Conservation (phyloP, 1,284 basidiomycete species). For the Microbotryomycetes sp. region DNA sequence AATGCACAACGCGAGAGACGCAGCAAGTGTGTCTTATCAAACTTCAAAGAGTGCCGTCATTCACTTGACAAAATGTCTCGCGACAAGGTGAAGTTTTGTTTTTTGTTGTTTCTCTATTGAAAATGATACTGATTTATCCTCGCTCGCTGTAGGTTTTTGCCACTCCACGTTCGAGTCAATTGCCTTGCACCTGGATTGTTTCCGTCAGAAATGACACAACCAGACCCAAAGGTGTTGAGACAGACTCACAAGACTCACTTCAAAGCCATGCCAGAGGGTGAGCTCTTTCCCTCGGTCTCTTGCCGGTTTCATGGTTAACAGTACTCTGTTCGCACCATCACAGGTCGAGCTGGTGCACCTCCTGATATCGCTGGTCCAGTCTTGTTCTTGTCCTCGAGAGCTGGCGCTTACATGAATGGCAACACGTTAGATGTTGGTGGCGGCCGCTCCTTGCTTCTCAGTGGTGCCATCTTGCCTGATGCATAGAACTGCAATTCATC, state of each 20-base stretch:
- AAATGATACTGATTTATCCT: neutral
- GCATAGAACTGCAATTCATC: too few relatives aligned
- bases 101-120: too few relatives aligned
- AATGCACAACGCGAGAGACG: constrained; percentile 5
- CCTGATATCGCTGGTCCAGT: constrained; percentile 9
- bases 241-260: constrained; percentile 3
- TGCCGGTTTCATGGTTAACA: neutral
- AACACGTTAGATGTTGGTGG: constrained; percentile 7
- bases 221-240: constrained; percentile 1
- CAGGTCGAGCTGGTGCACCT: constrained; percentile 5
- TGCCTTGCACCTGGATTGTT: constrained; percentile 10
- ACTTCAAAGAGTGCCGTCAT: constrained; percentile 4
- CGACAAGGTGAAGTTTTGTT: constrained; percentile 2
- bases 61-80: constrained; percentile 6
- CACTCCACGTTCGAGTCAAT: constrained; percentile 8
- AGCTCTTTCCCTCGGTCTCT: neutral
- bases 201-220: constrained; percentile 7
- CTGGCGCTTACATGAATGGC: constrained; percentile 10
- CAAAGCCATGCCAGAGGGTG: constrained; percentile 12
- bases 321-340: neutral
- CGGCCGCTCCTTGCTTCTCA: neutral
- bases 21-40: constrained; percentile 5
- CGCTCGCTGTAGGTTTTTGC: neutral
- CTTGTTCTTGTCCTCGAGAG: constrained; percentile 2
- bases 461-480: neutral